Conservation (phyloP, 2,329 filamentous ascomycete genomes). For the Trichoderma endophyticum region DNA sequence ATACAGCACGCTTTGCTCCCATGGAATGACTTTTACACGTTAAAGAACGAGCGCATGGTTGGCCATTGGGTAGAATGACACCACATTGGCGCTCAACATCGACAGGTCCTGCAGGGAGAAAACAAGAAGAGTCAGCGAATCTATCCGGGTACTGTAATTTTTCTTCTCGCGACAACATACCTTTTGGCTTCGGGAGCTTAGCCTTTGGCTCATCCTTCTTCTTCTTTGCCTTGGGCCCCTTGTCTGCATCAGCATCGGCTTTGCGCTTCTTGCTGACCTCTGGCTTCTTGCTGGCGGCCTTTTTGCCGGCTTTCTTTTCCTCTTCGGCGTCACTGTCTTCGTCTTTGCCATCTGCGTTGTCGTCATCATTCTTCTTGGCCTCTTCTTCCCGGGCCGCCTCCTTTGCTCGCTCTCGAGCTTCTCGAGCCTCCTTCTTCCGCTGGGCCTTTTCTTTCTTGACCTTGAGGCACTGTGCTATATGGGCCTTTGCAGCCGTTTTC, state of each 20-base stretch:
- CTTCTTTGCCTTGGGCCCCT: constrained; percentile 84
- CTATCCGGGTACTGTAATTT: not conserved
- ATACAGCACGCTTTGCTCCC: constrained; percentile 87
- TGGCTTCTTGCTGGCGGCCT: constrained; percentile 66
- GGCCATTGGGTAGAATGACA: constrained; percentile 79
- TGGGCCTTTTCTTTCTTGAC: constrained; percentile 81
- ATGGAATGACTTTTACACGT: constrained; percentile 96
- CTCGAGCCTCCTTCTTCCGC: constrained; percentile 70
- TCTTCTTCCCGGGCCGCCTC: constrained; percentile 59
- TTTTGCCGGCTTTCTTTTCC: constrained; percentile 53
- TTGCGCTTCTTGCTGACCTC: constrained; percentile 76
- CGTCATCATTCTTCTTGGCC: constrained; percentile 49
- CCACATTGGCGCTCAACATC: constrained; percentile 94
- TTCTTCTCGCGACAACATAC: constrained; percentile 34
- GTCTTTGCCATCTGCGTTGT: constrained; percentile 47
- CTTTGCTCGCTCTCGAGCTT: constrained; percentile 64
- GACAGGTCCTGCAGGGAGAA: constrained; percentile 60
- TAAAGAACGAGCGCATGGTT: constrained; percentile 80
- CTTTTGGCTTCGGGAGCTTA: constrained; percentile 81
- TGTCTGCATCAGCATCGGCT: constrained; percentile 72
- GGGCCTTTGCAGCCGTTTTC: constrained; percentile 68
- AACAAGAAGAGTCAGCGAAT: not conserved
- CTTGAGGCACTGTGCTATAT: constrained; percentile 79
- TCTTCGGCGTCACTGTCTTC: constrained; percentile 48
- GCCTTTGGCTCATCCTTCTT: constrained; percentile 90